Percentiles rank a stretch among this genome's conserved stretches.
Conservation (phyloP, 2,329 filamentous ascomycete species). For the Zasmidium citrigriseum region DNA sequence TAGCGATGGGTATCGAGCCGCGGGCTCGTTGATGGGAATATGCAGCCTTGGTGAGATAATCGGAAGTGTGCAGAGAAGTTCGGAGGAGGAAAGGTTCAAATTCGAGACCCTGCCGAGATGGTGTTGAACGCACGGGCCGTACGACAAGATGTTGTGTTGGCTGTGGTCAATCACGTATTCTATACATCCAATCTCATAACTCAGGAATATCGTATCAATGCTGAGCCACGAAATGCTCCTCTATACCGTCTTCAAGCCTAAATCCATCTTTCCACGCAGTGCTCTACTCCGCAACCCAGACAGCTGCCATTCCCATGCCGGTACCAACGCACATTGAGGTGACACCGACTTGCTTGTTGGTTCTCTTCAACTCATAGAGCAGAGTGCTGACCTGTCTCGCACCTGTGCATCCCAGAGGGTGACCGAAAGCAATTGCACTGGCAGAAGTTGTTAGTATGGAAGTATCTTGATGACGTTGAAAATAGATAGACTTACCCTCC, state of each 20-base stretch:
- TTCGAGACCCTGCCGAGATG: background rate
- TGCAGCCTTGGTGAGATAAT: background rate
- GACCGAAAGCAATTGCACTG: slow-evolving; percentile 81
- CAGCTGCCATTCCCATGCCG: slow-evolving; percentile 95
- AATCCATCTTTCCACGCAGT: no score
- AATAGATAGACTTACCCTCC: slow-evolving; percentile 60
- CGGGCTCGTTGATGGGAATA: background rate
- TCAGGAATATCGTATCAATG: background rate
- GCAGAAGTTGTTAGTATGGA: background rate
- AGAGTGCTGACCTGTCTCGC: slow-evolving; percentile 91
- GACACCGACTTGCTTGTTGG: slow-evolving; percentile 80
- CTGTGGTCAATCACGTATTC: no score
- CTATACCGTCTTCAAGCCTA: background rate
- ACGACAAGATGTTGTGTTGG: no score
- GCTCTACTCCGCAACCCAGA: slow-evolving; percentile 89
- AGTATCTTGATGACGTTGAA: background rate
- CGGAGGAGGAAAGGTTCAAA: background rate
- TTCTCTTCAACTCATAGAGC: slow-evolving; percentile 84
- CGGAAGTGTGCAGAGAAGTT: no score
- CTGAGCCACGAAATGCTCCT: background rate
- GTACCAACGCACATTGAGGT: slow-evolving; percentile 97
- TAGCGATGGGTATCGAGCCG: background rate
- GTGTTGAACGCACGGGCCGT: no score
- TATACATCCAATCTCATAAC: background rate
- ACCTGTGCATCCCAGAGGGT: slow-evolving; percentile 92